Evolutionary conservation across 2,329 filamentous ascomycete species (phyloP).

Genomic region (Exophiala xenobiotica): DNA sequence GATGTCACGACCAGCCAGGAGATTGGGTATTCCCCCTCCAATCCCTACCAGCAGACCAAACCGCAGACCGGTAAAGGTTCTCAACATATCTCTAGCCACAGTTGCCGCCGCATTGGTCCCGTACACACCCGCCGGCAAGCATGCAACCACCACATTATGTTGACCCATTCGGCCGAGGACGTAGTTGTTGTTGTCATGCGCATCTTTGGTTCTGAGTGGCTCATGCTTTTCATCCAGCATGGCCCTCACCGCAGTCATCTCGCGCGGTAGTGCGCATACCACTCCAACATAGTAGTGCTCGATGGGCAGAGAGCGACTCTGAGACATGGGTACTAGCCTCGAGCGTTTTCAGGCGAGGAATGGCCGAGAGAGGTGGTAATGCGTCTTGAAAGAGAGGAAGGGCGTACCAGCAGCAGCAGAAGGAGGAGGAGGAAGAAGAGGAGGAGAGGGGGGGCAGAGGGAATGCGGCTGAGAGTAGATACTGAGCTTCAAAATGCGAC

Average conservation of each 20-base stretch:
- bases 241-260: conserved; percentile 32
- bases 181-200: conserved; percentile 17
- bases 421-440: too few relatives aligned
- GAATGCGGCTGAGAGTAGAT: too few relatives aligned
- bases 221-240: conserved; percentile 30
- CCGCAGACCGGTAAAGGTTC: conserved; percentile 26
- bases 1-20: conserved; percentile 29
- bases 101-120: conserved; percentile 27
- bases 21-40: conserved; percentile 29
- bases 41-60: conserved; percentile 33
- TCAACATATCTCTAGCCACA: conserved; percentile 23
- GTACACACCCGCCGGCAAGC: conserved; percentile 22
- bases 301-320: too few relatives aligned
- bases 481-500: too few relatives aligned
- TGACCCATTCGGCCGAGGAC: conserved; percentile 23
- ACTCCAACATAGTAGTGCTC: conserved; percentile 32
- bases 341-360: too few relatives aligned
- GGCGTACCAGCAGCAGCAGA: too few relatives aligned
- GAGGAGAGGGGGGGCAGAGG: too few relatives aligned
- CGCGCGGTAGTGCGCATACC: conserved; percentile 32
- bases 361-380: too few relatives aligned
- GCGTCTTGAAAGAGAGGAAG: too few relatives aligned
- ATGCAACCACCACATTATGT: conserved; percentile 27
- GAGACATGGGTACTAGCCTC: too few relatives aligned
- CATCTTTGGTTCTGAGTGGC: conserved; percentile 8